Evolutionary conservation across 257 asterid species (phyloP), one percentile per base, ranked within the genome.

Genomic region (Jasminum sambac): DNA sequence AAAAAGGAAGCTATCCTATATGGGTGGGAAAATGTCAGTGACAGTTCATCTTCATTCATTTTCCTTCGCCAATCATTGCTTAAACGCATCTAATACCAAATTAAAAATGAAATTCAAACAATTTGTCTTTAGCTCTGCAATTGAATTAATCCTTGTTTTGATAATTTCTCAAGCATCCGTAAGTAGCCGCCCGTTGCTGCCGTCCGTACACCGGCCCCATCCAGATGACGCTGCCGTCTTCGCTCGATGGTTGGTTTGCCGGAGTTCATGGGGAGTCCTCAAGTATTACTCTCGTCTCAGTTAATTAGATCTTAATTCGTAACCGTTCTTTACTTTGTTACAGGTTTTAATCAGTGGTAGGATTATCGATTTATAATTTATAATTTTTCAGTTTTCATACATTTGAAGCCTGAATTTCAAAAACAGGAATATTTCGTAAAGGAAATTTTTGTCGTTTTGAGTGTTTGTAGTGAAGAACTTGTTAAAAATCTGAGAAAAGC

Each of bases 231-330:
- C 86, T 64, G 95, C 91, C 23, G 57, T 79, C 69, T 92, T 90
- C 75, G 98, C 98, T 68, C 89, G 98, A 63, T 92, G 96, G 98
- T 59, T 90, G 76, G 98, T 87, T 70, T 87, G 92, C 66, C 95
- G 84, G 83, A 81, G 80, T 62, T 87, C 96, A 43, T 90, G 98
- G 96, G 96, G 98, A 11, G 95, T 88, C 19, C 95, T 92, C 74
- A 92, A 70, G 98, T 89, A 79, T 52, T 55, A 3, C 16, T 21
- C 14, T 55, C 36, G 3, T 23, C 26, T 19, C 30, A 55, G 21
- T 55, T 55, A 23, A 23, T 55, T 55, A 55, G 62, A 55, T 55
- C 62, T 14, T 55, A 19, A 14, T n/a, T n/a, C n/a, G n/a, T n/a
- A n/a, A n/a, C n/a, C n/a, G n/a, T n/a, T n/a, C n/a, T n/a, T 46